Base-by-base conservation (phyloP, 1,139 yeast species). In the Kazachstania sp. region DNA sequence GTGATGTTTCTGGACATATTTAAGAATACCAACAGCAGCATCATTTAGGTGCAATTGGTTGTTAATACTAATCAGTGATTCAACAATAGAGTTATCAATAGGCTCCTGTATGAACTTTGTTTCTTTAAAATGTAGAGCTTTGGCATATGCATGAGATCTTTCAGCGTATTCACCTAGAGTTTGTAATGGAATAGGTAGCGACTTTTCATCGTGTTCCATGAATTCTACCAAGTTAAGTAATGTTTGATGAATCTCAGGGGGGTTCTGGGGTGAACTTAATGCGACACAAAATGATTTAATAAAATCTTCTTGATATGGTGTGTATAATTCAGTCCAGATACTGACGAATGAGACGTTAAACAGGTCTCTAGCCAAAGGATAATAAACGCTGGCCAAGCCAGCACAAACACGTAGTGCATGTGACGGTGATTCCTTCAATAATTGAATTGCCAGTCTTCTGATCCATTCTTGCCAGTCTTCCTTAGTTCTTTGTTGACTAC, bases 391-490 rank as follows among this genome's bases (percentile, higher is more conserved):
- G 0, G 97, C 97, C 48, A 94, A 71, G 6, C 87, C 84, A 1
- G 95, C 86, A 65, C 98, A 92, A 0, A 97, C 96, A 56, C 97
- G 74, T 42, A 94, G 74, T 0, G 97, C 95, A 61, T 88, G 96
- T 0, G 97, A 87, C 3, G 99, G 97, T 42, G 96, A 86, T 61
- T 90, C 96, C 56, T 86, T 86, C 54, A 94, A 69, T 35, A 94
- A 69, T 61, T 90, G 97, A 48, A 88, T 84, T 59, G 95, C 82
- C 43, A 94, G 71, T 49, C 95, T 73, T 46, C 95, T 77, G 53
- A 90, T 80, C 99, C 99, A 94, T 61, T 94, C 98, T 60, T 85
- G 90, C 98, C 98, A 94, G 58, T 94, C 99, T 60, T 92, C 97
- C 55, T 83, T 81, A 0, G 97, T 87, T 40, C 95, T 76, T 54